Conservation (phyloP, 1,284 basidiomycete species). For the Cryptococcus maquisensis region DNA sequence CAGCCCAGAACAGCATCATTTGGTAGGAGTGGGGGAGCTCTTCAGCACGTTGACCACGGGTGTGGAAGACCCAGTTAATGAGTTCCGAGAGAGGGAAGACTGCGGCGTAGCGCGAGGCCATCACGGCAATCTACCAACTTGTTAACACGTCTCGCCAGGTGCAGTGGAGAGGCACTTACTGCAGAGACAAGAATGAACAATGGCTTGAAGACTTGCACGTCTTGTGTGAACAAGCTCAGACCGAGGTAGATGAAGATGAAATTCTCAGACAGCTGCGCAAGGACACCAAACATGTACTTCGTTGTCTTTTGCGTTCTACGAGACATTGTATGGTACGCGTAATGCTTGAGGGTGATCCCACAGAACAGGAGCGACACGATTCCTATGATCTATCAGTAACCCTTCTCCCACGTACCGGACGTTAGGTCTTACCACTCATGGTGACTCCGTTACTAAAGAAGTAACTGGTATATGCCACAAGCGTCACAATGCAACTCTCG, state of each 20-base stretch:
- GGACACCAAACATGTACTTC: conserved; percentile 90
- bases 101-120: conserved; percentile 90
- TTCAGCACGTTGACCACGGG: conserved; percentile 75
- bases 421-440: conserved; percentile 65
- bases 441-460: conserved; percentile 94
- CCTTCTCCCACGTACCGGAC: neutral
- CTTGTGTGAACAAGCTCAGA: conserved; percentile 86
- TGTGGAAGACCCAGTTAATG: conserved; percentile 85
- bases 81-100: conserved; percentile 95
- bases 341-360: conserved; percentile 98
- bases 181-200: conserved; percentile 88
- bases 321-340: conserved; percentile 99
- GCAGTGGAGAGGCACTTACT: conserved; percentile 33
- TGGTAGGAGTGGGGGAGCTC: conserved; percentile 93
- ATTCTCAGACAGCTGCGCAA: conserved; percentile 93
- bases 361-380: conserved; percentile 98
- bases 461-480: conserved; percentile 95
- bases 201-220: conserved; percentile 87
- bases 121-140: conserved; percentile 64
- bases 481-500: conserved; percentile 88
- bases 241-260: conserved; percentile 99
- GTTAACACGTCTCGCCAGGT: neutral
- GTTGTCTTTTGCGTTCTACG: conserved; percentile 86
- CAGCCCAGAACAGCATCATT: conserved; percentile 99
- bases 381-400: conserved; percentile 46